These are phyloP conservation scores for Botrytis porri DNA, from an alignment of 2,329 filamentous ascomycete genomes.

Conservation along the genomic window DNA sequence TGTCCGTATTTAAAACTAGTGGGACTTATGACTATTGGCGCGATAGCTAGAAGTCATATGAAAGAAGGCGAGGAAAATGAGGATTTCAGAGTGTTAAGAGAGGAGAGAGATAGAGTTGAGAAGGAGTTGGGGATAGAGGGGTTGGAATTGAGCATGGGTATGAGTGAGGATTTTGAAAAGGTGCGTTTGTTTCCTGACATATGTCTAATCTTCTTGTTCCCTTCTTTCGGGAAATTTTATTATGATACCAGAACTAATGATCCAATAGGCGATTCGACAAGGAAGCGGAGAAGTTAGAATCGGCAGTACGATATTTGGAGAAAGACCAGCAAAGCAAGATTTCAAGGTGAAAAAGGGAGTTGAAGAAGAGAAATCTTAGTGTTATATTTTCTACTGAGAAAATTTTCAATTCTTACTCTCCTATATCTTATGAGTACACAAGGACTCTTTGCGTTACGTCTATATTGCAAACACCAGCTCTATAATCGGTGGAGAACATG, in stretches of 20 bases:
- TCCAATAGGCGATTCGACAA: slow-evolving; percentile 65
- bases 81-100: slow-evolving; percentile 71
- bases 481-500: background rate
- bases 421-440: background rate
- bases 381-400: background rate
- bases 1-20: slow-evolving; percentile 73
- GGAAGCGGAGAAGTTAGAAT: slow-evolving; percentile 89
- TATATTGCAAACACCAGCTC: background rate
- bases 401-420: background rate
- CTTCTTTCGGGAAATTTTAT: background rate
- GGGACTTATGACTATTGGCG: slow-evolving; percentile 96
- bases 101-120: slow-evolving; percentile 69
- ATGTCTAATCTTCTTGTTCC: too few relatives aligned
- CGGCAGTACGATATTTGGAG: slow-evolving; percentile 91
- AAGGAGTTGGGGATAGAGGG: slow-evolving; percentile 53
- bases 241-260: slow-evolving; percentile 64
- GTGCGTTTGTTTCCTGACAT: background rate
- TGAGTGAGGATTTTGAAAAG: slow-evolving; percentile 50
- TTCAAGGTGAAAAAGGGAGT: slow-evolving; percentile 28
- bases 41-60: slow-evolving; percentile 79
- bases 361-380: slow-evolving; percentile 24
- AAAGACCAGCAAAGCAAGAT: slow-evolving; percentile 54
- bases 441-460: background rate
- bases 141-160: slow-evolving; percentile 17
- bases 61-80: slow-evolving; percentile 76